Evolutionary conservation across 2,329 filamentous ascomycete genomes (phyloP), one percentile per base, ranked within the genome.

Genomic region (Huntiella bhutanensis): DNA sequence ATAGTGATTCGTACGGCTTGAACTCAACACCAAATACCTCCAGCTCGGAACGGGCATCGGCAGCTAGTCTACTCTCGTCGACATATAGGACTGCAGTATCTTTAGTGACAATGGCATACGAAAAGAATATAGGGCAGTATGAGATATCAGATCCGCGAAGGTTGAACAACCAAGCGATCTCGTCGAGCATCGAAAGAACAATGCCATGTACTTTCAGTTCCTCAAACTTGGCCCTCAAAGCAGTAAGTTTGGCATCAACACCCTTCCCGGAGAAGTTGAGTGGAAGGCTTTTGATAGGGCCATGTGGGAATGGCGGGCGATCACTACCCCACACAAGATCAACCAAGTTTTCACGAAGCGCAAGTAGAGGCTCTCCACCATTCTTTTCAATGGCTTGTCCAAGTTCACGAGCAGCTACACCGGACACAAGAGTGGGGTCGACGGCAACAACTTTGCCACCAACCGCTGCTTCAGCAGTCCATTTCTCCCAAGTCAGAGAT

Each of bases 151-250:
- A 91, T 55, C 91, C 91, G 54, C 91, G 78, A 42, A 98, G 66
- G 62, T 98, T 98, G 67, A 95, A 95, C n/a, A 98, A 70, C 91
- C 91, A 98, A 8, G 91, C 91, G 55, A 95, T 77, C 62, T 98
- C 91, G 56, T 98, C 91, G 38, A 98, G 74, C 78, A 92, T 87
- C 4, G 87, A 95, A 40, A 96, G 75, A 42, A 96, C 77, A 54
- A 96, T 85, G 1, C 84, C 88, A 13, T 79, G 73, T 4, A 78
- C 80, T 58, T 91, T 91, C 64, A 83, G 92, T 68, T 91, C 94
- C 51, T 83, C 78, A 12, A 98, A 66, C 54, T 95, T 87, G 59
- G 88, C 87, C n/a, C 87, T 77, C 48, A 98, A 64, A 40, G 93
- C 86, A 17, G 74, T 69, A 6, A 98, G 73, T 63, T 98, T 98